Evolutionary conservation across 1,284 basidiomycete genomes (phyloP).

Genomic region (Papiliotrema nemorosa): DNA sequence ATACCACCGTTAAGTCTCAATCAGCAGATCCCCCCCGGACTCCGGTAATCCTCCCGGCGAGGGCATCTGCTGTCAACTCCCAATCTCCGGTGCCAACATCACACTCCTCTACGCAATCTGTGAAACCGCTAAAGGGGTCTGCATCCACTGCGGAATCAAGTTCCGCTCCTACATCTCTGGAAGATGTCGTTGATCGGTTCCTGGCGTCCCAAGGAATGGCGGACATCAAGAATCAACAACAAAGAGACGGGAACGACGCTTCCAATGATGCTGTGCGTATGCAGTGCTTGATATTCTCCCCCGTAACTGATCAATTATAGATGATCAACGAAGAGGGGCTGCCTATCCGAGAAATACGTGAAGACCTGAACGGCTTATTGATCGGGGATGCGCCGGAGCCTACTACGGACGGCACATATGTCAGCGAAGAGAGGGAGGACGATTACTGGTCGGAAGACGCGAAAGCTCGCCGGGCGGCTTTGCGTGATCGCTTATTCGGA

Average conservation of each 20-base stretch:
- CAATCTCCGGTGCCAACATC: background rate
- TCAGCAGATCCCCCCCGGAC: background rate
- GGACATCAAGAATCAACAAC: background rate
- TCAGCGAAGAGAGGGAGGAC: slow-evolving; percentile 12
- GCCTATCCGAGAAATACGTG: slow-evolving; percentile 44
- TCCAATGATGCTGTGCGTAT: background rate
- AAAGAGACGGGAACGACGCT: background rate
- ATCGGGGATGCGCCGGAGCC: slow-evolving; percentile 23
- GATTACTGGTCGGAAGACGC: slow-evolving; percentile 38
- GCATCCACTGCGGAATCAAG: background rate
- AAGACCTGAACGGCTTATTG: slow-evolving; percentile 30
- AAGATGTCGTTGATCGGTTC: slow-evolving; percentile 9
- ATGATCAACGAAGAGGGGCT: slow-evolving; percentile 38
- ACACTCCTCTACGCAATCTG: background rate
- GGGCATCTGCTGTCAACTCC: background rate
- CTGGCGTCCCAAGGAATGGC: slow-evolving; percentile 6
- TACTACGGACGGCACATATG: slow-evolving; percentile 6
- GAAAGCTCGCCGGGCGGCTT: slow-evolving; percentile 22
- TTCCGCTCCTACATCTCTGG: background rate
- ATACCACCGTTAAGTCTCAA: too few relatives aligned
- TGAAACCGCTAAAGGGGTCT: too few relatives aligned
- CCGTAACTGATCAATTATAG: slow-evolving; percentile 6
- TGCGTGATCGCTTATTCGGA: slow-evolving; percentile 31
- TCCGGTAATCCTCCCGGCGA: background rate
- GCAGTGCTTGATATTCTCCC: too few relatives aligned